Evolutionary conservation across 2,329 filamentous ascomycete genomes (phyloP), one percentile per base, ranked within the genome.

Genomic region (Colletotrichum trifolii): DNA sequence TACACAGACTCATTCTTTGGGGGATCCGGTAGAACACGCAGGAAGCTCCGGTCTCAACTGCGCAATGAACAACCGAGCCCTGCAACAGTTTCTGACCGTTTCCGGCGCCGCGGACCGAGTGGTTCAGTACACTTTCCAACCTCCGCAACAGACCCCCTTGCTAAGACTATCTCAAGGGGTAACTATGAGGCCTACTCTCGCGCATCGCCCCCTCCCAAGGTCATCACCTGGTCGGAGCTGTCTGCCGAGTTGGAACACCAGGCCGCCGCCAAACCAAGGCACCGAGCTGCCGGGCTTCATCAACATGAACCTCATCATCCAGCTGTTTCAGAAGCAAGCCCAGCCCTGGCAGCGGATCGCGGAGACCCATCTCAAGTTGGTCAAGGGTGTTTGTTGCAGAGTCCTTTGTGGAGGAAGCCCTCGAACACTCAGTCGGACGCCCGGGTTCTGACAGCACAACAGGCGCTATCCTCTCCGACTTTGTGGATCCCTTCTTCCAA

Each of bases 1-100:
- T 78, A 78, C 49, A 70, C 62, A 6, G 74, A 77, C 58, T 72
- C 66, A 0, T 83, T 83, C 57, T 83, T 83, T 39, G 73, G 74
- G 2, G 68, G 50, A 0, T 11, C 70, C 1, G 56, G 70, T 0
- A 59, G 56, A 0, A 66, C 69, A 2, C 45, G 64, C 0, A 66
- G 68, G 0, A 75, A 77, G 17, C 68, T 78, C 6, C 71, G 76
- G 1, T 74, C 77, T 0, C 61, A 70, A 2, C 68, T 78, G 0
- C 69, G 73, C 0, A 75, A 74, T 45, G 70, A 76, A 76, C 5
- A 75, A 74, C 48, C 68, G 71, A 4, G 73, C 69, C 0, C 75
- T 79, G 59, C 69, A 73, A n/a, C 46, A 72, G 12, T 60, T 71
- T 4, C 54, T 79, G 25, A 25, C 4, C 25, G 25, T 25, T 25